Evolutionary conservation across 2,329 filamentous ascomycete species (phyloP), one percentile per base, ranked within the genome.

Genomic region (Thielaviopsis euricoi): DNA sequence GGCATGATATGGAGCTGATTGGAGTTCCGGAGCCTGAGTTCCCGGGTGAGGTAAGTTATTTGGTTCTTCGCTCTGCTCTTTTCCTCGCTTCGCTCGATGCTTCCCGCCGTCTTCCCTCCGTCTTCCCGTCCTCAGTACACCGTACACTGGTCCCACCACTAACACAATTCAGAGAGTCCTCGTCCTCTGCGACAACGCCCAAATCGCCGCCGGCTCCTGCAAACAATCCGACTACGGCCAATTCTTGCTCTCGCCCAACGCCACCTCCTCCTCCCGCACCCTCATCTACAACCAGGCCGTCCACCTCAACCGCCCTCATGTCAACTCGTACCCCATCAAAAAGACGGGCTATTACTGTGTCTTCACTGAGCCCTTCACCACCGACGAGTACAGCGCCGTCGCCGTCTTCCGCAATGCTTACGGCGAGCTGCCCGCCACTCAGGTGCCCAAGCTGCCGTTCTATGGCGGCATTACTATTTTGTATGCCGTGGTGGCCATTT

Each of bases 321-420:
- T 83, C 2, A 81, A 95, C 68, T 87, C 89, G 62, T 98, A 97
- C 68, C 76, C 81, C 6, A 83, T 96, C 65, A 84, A 84, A 66
- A 89, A 88, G 70, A 98, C 93, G 0, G 93, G 93, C 26, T 98
- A 96, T 71, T 98, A 95, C 71, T 98, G 93, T 66, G 85, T 98
- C 60, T 82, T 87, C 56, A 93, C 89, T 1, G 83, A 82, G 62
- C 79, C 78, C 22, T 91, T 82, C 68, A 81, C 77, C 25, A 74
- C 77, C 0, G 75, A 79, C 21, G 77, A 87, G 51, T 98, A 94
- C 67, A 79, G 77, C 52, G 90, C 86, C 7, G 80, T 93, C 15
- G 85, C 93, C 50, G 90, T 93, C 66, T 98, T 97, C 70, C 83
- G 90, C 62, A 97, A 98, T 70, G 87, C 93, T 2, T 98, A 94